Conservation (phyloP, 179 eudicot species). For the Beta lomatogona region DNA sequence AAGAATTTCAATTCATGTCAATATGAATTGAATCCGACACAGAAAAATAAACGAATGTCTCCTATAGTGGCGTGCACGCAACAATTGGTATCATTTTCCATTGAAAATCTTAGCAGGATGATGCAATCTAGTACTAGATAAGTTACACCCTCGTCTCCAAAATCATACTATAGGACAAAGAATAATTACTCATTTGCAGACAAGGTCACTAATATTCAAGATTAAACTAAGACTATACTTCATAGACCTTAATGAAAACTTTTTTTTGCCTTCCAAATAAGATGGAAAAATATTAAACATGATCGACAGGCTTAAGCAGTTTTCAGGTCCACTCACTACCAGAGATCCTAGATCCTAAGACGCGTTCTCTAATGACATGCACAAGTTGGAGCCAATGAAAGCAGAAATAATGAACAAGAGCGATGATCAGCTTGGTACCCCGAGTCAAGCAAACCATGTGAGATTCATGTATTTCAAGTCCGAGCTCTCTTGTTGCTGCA, state of each 20-base stretch:
- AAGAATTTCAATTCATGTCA: too few relatives aligned
- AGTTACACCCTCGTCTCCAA: slow-evolving; percentile 16
- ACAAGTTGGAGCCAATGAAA: slow-evolving; percentile 18
- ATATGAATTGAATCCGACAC: background rate
- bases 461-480: slow-evolving; percentile 22
- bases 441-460: background rate
- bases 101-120: slow-evolving; percentile 2
- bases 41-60: background rate
- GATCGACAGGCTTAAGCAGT: slow-evolving; percentile 26
- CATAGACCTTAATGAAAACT: slow-evolving; percentile 19
- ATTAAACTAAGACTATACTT: background rate
- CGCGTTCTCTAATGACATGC: slow-evolving; percentile 22
- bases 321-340: slow-evolving; percentile 4
- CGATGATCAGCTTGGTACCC: slow-evolving; percentile 5
- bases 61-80: background rate
- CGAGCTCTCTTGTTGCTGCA: slow-evolving; percentile 84
- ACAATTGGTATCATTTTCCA: background rate
- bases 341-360: slow-evolving; percentile 28
- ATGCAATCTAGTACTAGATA: slow-evolving; percentile 1
- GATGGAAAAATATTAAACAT: slow-evolving; percentile 18
- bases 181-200: slow-evolving; percentile 4
- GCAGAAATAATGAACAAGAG: slow-evolving; percentile 25
- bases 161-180: background rate
- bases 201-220: background rate
- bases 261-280: slow-evolving; percentile 15